Evolutionary conservation across 345 rosid species (phyloP).

Genomic region (Atalantia buxifolia): DNA sequence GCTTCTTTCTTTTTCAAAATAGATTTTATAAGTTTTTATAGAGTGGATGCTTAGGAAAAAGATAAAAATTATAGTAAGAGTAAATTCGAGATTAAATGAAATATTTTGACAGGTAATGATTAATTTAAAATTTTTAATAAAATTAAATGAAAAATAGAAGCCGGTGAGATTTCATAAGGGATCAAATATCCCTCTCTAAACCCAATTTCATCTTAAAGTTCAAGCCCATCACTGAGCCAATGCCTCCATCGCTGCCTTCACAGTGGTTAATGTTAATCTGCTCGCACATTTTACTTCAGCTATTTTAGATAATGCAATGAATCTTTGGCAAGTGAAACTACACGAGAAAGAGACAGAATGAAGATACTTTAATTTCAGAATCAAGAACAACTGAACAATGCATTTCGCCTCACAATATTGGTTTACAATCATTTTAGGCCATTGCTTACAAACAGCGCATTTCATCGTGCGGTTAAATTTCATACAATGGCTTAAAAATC

Average conservation of each 20-base stretch:
- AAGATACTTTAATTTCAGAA: not conserved
- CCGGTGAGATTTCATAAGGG: too few species aligned
- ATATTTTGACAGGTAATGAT: too few species aligned
- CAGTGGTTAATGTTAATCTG: not conserved
- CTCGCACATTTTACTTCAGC: not conserved
- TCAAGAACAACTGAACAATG: not conserved
- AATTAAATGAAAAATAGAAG: too few species aligned
- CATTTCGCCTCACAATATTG: too few species aligned
- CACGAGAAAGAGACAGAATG: not conserved
- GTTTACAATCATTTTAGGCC: not conserved
- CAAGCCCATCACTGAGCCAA: not conserved
- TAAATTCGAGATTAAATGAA: too few species aligned
- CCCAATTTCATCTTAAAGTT: not conserved
- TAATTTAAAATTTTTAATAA: too few species aligned
- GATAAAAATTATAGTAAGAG: too few species aligned
- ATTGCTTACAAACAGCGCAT: not conserved
- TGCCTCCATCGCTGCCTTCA: not conserved
- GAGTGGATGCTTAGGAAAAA: accelerated
- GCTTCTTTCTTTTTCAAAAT: too few species aligned
- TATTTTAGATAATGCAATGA: not conserved
- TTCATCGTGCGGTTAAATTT: not conserved
- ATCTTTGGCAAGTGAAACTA: not conserved
- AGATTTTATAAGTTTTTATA: too few species aligned
- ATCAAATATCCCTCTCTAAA: too few species aligned
- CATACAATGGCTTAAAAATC: not conserved